Conservation (phyloP, 2,329 filamentous ascomycete species). For the Fusarium mundagurra region DNA sequence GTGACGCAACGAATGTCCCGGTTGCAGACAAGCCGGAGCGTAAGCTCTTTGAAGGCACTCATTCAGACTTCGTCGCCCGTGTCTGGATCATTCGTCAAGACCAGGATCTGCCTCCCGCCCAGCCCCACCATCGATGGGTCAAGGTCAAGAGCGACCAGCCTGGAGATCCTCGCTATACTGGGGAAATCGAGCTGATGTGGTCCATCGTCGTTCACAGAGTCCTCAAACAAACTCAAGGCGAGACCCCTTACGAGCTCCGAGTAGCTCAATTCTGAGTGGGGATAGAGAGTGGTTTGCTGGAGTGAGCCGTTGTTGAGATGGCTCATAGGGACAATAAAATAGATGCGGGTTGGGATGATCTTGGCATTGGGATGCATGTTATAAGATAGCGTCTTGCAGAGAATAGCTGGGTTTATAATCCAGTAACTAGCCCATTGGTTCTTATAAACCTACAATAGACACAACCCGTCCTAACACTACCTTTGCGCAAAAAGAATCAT, state of each 20-base stretch:
- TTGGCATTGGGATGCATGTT: not conserved
- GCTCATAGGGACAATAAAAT: not conserved
- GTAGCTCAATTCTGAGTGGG: not conserved
- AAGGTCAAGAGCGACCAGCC: not conserved
- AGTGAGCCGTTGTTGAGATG: not conserved
- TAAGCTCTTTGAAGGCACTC: not conserved
- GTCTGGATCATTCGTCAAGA: not conserved
- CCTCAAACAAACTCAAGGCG: not conserved
- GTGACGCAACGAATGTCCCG: not conserved
- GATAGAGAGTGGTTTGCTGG: too few species aligned
- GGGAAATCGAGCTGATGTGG: not conserved
- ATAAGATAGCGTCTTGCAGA: not conserved
- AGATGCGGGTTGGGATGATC: not conserved
- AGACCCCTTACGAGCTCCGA: not conserved
- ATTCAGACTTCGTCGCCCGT: not conserved
- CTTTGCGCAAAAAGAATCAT: accelerated
- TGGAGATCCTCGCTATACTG: not conserved
- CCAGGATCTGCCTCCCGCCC: not conserved
- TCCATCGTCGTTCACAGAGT: not conserved
- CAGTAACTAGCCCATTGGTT: not conserved
- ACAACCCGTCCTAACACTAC: accelerated
- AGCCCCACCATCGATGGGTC: not conserved
- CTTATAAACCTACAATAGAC: not conserved
- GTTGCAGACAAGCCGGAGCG: not conserved
- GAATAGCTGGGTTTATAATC: too few species aligned